Evolutionary conservation across 2,329 filamentous ascomycete genomes (phyloP).

Genomic region (Aspergillus sp.): DNA sequence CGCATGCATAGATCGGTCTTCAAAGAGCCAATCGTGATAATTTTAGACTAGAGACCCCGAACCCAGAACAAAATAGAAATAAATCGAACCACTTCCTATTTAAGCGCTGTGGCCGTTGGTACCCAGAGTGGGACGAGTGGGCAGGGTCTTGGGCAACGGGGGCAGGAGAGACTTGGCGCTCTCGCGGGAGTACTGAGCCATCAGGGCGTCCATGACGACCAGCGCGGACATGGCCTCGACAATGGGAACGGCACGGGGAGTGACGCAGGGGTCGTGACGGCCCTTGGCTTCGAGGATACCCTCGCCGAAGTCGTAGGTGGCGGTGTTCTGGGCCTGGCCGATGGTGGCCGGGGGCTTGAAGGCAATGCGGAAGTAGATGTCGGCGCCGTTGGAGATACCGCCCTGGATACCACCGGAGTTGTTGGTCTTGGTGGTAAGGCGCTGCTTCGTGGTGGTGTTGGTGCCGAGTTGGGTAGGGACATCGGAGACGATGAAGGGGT

Average conservation of each 20-base stretch:
- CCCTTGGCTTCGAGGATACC: conserved; percentile 89
- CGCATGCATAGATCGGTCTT: background rate
- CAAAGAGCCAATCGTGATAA: background rate
- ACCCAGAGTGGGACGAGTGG: conserved; percentile 33
- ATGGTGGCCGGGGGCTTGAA: conserved; percentile 98
- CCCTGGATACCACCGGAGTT: conserved; percentile 95
- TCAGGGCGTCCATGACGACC: conserved; percentile 80
- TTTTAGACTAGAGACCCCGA: no score
- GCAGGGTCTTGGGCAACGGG: conserved; percentile 39
- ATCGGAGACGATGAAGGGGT: conserved; percentile 69
- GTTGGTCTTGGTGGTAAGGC: conserved; percentile 85
- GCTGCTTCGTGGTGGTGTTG: conserved; percentile 45
- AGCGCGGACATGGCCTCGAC: conserved; percentile 85
- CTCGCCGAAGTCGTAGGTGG: conserved; percentile 72
- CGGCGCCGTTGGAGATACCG: conserved; percentile 89
- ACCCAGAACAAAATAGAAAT: background rate
- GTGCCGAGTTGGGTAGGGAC: conserved; percentile 21
- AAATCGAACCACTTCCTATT: background rate
- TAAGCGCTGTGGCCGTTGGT: conserved; percentile 7
- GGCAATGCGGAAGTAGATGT: conserved; percentile 89
- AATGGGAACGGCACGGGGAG: conserved; percentile 74
- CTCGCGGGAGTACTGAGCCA: conserved; percentile 73
- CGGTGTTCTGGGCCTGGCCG: conserved; percentile 80
- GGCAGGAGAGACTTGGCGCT: conserved; percentile 51
- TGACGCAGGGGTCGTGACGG: conserved; percentile 89